A percentile compares a stretch with the other conserved stretches of the same genome.
phyloP scores from a whole-genome alignment of 495 filamentous ascomycete species.

The Penicillium roqueforti region DNA sequence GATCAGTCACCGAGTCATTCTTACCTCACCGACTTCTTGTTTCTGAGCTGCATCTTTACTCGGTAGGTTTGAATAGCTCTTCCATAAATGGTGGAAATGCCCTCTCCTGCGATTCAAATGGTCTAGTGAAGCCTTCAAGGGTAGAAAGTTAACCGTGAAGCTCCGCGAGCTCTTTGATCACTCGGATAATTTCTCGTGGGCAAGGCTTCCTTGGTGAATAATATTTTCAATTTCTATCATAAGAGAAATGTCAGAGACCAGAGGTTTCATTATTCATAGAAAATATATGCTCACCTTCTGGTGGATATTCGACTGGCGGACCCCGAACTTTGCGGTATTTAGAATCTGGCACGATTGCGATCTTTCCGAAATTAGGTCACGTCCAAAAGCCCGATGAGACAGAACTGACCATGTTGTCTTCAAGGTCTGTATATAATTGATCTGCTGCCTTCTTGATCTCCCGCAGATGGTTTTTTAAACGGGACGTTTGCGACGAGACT shows the following conservation, averaged over 20 bases:
- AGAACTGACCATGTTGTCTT: slow-evolving; percentile 9
- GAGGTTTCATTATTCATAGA: not conserved
- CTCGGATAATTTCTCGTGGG: not conserved
- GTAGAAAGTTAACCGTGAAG: not conserved
- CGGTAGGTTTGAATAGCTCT: too few species aligned
- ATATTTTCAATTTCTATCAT: slow-evolving; percentile 8
- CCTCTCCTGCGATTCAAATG: too few species aligned
- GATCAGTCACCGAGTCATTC: too few species aligned
- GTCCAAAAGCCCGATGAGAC: not conserved
- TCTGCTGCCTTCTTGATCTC: slow-evolving; percentile 10
- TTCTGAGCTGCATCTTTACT: too few species aligned
- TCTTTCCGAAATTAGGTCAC: not conserved
- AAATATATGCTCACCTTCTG: slow-evolving; percentile 9
- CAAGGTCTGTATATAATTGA: slow-evolving; percentile 14
- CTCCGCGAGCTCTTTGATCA: not conserved
- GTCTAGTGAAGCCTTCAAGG: not conserved
- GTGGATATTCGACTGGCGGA: slow-evolving; percentile 4
- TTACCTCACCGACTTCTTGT: too few species aligned
- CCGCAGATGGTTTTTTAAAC: slow-evolving; percentile 2
- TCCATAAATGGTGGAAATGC: too few species aligned
- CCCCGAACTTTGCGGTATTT: slow-evolving; percentile 8
- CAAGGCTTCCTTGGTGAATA: slow-evolving; percentile 5
- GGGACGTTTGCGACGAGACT: slow-evolving; percentile 3
- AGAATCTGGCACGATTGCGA: slow-evolving; percentile 5
- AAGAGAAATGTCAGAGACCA: not conserved